A percentile compares a stretch with the other conserved stretches of the same genome.
Conservation (phyloP, 345 rosid species). For the Passiflora organensis region DNA sequence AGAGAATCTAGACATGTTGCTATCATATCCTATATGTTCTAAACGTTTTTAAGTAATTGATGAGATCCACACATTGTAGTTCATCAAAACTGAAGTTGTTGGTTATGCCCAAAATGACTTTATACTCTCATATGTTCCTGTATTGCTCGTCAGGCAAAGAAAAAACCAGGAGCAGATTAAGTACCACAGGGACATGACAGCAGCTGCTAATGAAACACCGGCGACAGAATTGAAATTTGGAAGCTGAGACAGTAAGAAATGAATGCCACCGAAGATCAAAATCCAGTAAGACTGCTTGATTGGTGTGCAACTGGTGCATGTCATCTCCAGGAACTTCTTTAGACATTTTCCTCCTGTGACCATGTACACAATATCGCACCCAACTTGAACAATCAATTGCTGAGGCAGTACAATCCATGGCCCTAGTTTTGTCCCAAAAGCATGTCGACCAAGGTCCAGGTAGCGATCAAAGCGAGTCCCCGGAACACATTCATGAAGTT, state of each 20-base stretch:
- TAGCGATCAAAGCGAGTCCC: constrained; percentile 89
- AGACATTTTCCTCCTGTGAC: constrained; percentile 96
- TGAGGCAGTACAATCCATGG: constrained; percentile 92
- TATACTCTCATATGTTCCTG: no score
- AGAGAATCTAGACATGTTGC: no score
- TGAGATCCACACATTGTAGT: no score
- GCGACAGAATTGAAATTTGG: constrained; percentile 95
- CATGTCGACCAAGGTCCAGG: constrained; percentile 77
- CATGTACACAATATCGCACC: constrained; percentile 91
- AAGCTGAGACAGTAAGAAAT: constrained; percentile 85
- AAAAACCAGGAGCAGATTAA: background rate
- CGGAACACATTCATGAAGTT: constrained; percentile 86
- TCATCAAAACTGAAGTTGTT: no score
- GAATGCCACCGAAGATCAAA: constrained; percentile 74
- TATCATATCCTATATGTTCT: no score
- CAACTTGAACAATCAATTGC: constrained; percentile 88
- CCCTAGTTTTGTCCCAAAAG: constrained; percentile 76
- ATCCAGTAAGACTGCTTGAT: constrained; percentile 87
- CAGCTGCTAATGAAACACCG: constrained; percentile 87
- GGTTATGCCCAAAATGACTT: no score
- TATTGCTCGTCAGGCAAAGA: background rate
- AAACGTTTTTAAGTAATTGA: no score
- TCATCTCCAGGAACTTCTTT: constrained; percentile 73
- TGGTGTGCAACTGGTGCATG: constrained; percentile 57
- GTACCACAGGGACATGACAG: constrained; percentile 87